Conservation (phyloP, 2,329 filamentous ascomycete species). For the Cladophialophora yegresii region DNA sequence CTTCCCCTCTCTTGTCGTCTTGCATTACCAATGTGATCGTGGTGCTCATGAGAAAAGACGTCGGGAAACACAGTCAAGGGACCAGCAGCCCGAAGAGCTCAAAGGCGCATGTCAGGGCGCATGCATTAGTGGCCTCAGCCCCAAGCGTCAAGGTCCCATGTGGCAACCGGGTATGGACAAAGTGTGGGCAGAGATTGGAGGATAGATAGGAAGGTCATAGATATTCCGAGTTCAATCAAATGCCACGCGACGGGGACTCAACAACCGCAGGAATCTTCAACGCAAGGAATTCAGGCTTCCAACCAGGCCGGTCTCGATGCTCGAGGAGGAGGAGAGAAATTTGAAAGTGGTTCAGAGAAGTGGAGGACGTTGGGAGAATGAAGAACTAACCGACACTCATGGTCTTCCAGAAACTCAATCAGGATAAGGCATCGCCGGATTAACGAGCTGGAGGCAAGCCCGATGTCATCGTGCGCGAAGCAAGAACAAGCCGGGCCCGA, state of each 20-base stretch:
- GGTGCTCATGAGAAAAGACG: conserved; percentile 40
- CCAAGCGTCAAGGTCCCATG: not conserved
- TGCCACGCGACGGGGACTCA: not conserved
- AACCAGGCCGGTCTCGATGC: not conserved
- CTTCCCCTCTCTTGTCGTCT: conserved; percentile 41
- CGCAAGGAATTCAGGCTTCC: not conserved
- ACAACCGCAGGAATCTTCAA: not conserved
- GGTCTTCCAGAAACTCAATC: conserved; percentile 10
- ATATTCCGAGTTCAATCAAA: not conserved
- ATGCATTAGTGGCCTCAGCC: conserved; percentile 15
- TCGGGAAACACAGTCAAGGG: not conserved
- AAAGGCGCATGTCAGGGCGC: conserved; percentile 30
- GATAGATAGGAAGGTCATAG: not conserved
- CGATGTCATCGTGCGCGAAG: conserved; percentile 19
- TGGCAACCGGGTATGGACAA: not conserved
- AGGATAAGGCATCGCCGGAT: conserved; percentile 9
- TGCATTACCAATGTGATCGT: conserved; percentile 43
- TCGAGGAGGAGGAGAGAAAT: conserved; percentile 2
- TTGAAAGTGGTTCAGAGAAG: conserved; percentile 2
- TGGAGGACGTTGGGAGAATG: conserved; percentile 15
- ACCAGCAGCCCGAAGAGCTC: conserved; percentile 16
- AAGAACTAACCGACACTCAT: conserved; percentile 11
- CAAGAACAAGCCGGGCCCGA: not conserved
- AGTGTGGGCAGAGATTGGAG: not conserved
- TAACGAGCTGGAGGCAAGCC: conserved; percentile 10